Percentiles rank a stretch among this genome's conserved stretches.
Evolutionary conservation across 2,329 filamentous ascomycete species (phyloP).

Genomic region (Metarhizium humberi): DNA sequence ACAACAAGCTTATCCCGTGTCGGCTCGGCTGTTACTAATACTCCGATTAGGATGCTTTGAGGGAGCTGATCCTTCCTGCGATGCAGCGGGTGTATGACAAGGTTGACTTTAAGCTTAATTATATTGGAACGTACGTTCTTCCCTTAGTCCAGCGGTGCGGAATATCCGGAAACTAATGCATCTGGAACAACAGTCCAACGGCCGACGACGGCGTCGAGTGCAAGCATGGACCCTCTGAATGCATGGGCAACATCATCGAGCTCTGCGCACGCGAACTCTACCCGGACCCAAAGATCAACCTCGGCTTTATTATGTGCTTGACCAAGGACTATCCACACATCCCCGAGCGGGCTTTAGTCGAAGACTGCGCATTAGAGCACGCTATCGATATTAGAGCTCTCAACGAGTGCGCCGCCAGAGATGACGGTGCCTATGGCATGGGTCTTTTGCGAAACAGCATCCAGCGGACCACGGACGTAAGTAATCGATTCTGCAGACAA

Average conservation of each 20-base stretch:
- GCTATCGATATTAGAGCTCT: constrained; percentile 74
- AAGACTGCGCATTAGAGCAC: constrained; percentile 85
- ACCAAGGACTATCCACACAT: constrained; percentile 67
- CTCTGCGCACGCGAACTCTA: constrained; percentile 81
- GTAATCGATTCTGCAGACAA: constrained; percentile 6
- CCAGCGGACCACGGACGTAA: constrained; percentile 48
- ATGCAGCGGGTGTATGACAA: constrained; percentile 78
- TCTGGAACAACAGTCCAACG: constrained; percentile 42
- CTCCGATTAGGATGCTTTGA: constrained; percentile 56
- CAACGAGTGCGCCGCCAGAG: constrained; percentile 71
- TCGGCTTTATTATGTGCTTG: constrained; percentile 91
- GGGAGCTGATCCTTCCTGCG: constrained; percentile 69
- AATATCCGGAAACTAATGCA: background rate
- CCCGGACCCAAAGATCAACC: constrained; percentile 74
- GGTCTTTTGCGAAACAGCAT: constrained; percentile 60
- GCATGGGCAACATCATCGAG: constrained; percentile 86
- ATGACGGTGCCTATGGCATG: constrained; percentile 64
- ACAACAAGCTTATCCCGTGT: background rate
- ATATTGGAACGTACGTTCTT: constrained; percentile 64
- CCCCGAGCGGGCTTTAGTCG: constrained; percentile 66
- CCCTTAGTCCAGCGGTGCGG: background rate
- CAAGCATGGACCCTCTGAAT: constrained; percentile 83
- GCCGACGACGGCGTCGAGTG: constrained; percentile 77
- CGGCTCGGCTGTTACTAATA: background rate
- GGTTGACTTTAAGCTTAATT: constrained; percentile 85